Conservation (phyloP, 1,139 yeast species). For the Candida tetrigidarum region DNA sequence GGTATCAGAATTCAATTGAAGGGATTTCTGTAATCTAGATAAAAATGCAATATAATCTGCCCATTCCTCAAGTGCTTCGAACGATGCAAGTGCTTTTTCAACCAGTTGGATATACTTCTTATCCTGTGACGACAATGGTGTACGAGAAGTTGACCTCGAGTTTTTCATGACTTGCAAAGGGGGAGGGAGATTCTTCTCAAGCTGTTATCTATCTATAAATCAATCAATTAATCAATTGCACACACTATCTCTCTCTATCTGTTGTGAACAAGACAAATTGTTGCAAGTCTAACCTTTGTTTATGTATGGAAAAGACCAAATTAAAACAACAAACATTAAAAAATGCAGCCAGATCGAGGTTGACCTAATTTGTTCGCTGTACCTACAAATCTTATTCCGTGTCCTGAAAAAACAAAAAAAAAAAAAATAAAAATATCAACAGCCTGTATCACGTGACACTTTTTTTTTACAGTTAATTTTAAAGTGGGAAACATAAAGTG, state of each 20-base stretch:
- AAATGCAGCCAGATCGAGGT: constrained; percentile 4
- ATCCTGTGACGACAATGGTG: constrained; percentile 53
- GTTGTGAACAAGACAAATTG: too few species aligned
- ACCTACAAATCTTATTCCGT: not conserved
- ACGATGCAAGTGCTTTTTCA: constrained; percentile 75
- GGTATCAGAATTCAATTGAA: constrained; percentile 41
- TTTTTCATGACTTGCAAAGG: not conserved
- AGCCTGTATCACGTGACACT: not conserved
- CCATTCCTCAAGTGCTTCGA: constrained; percentile 93
- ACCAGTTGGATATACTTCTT: constrained; percentile 68
- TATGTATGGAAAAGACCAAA: not conserved
- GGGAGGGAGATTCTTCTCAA: too few species aligned
- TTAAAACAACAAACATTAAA: too few species aligned
- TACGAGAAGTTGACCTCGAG: not conserved
- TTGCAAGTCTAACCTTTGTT: not conserved
- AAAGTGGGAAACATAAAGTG: not conserved
- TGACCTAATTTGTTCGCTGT: not conserved
- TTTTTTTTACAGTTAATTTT: too few species aligned
- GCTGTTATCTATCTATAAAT: too few species aligned
- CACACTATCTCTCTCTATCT: too few species aligned
- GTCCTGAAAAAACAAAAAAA: not conserved
- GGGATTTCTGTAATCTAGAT: constrained; percentile 73
- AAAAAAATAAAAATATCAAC: not conserved
- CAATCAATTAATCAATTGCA: too few species aligned
- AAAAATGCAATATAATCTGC: constrained; percentile 96